Conservation (phyloP, 495 filamentous ascomycete species). For the Cercophora scortea region DNA sequence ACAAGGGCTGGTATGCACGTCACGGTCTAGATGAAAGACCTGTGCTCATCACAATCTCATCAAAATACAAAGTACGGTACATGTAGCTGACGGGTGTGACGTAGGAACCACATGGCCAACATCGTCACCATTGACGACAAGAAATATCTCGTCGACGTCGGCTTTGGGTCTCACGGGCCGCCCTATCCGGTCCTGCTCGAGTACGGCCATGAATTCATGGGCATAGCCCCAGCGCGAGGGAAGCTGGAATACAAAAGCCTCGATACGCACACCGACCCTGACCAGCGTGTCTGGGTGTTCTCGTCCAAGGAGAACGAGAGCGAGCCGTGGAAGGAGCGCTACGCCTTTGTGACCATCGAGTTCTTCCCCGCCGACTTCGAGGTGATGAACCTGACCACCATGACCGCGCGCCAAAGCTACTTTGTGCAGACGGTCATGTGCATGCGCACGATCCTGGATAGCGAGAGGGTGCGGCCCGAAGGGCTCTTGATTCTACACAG, state of each 20-base stretch:
- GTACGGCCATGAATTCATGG: constrained; percentile 4
- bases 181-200: constrained; percentile 24
- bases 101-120: constrained; percentile 60
- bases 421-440: constrained; percentile 36
- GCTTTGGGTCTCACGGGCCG: constrained; percentile 49
- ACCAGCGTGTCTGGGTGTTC: constrained; percentile 36
- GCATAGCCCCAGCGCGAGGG: constrained; percentile 3
- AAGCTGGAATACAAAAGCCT: constrained; percentile 19
- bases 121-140: constrained; percentile 48
- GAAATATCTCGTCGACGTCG: constrained; percentile 61
- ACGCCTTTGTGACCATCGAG: constrained; percentile 35
- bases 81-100: not conserved
- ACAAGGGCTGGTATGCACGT: constrained; percentile 28
- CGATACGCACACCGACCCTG: constrained; percentile 17
- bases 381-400: constrained; percentile 52
- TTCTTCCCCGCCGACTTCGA: constrained; percentile 41
- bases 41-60: too few relatives aligned
- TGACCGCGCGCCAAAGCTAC: constrained; percentile 27
- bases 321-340: constrained; percentile 28
- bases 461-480: constrained; percentile 5
- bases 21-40: not conserved
- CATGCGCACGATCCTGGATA: constrained; percentile 33
- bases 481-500: constrained; percentile 46
- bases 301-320: constrained; percentile 15
- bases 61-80: too few relatives aligned